Base-by-base conservation (phyloP, 495 filamentous ascomycete species). In the Xylaria sp. region DNA sequence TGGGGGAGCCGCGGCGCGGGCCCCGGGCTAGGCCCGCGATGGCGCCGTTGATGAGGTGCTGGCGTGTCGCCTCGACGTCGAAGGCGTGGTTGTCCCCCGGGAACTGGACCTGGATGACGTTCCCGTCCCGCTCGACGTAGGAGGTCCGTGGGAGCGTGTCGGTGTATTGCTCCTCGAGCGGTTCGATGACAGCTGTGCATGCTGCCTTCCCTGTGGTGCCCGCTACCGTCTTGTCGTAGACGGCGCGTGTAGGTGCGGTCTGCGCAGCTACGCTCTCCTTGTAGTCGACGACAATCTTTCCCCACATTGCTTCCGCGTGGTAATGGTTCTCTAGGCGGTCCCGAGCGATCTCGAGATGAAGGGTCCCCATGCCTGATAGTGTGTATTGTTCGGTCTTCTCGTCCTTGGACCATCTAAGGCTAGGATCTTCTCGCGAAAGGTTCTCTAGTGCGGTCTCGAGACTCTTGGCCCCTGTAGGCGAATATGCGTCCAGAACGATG, bases 281-380 rank as follows among this genome's bases (percentile, higher is more conserved):
- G 79, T 98, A 99, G 64, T 95, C 93, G 73, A 99, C 97, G 72
- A 97, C 91, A 68, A 98, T 97, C 48, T 89, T 88, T n/a, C 97
- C 95, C 88, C 96, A 97, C 15, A 90, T 82, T 7, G 94, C 94
- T 91, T 98, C 72, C 86, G 82, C 93, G 77, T 95, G 97, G 80
- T 97, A 90, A 72, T 98, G 93, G 44, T 91, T 91, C 64, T 95
- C 87, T 8, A 99, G 88, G 26, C 95, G 87, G 80, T 98, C 93
- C 35, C 91, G 85, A 4, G 97, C 94, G 44, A 99, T 96, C 73
- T 99, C 97, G 3, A 99, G 89, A 79, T 99, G 97, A n/a, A 99
- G 88, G 65, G 97, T 93, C 3, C 97, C 97, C 97, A 99, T 99
- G 14, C 97, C 97, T 46, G 92, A 93, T 1, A 99, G 85, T 11